Evolutionary conservation across 805 yeast genomes (phyloP), one percentile per base, ranked within the genome.

Genomic region (Blastobotrys robertii): DNA sequence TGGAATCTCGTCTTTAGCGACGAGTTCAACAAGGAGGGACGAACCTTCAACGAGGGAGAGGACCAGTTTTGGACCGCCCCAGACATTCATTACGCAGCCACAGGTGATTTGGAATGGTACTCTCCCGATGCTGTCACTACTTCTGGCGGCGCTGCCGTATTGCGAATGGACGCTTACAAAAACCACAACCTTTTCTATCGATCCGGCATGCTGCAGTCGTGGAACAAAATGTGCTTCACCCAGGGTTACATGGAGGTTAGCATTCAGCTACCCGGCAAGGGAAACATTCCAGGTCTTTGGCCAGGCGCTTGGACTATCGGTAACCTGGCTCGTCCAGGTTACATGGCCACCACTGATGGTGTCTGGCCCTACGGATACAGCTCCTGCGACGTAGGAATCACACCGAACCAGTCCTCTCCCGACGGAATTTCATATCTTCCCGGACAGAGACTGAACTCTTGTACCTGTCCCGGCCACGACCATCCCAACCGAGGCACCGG

Each of bases 221-320:
- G 97, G 97, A 88, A 88, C 64, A 79, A 80, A 64, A 56, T 88
- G 59, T 88, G 97, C 59, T 85, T 81, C 59, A 80, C 94, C 3
- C 86, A 86, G 57, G 97, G 97, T 40, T 59, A 67, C 35, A 53
- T 87, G 50, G 95, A 84, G 58, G 74, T 82, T 4, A 77, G 86
- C 8, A 88, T 84, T 0, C 72, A 73, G 46, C 64, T 88, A 48
- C 95, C 97, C 30, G 84, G 85, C 49, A 75, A 73, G 52, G 95
- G 94, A 54, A 67, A 76, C 44, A 71, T 81, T 28, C 68, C 81
- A 3, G 97, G 97, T 14, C 67, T 88, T 50, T 88, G 97, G 97
- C 97, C 97, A 1, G 97, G 96, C 69, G 53, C 85, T 44, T 88
- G 97, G 97, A 74, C 95, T 3, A 70, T 88, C 77, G 97, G 97